phyloP scores from a whole-genome alignment of 164 flowering plant species.

The Tetrastigma voinierianum region DNA sequence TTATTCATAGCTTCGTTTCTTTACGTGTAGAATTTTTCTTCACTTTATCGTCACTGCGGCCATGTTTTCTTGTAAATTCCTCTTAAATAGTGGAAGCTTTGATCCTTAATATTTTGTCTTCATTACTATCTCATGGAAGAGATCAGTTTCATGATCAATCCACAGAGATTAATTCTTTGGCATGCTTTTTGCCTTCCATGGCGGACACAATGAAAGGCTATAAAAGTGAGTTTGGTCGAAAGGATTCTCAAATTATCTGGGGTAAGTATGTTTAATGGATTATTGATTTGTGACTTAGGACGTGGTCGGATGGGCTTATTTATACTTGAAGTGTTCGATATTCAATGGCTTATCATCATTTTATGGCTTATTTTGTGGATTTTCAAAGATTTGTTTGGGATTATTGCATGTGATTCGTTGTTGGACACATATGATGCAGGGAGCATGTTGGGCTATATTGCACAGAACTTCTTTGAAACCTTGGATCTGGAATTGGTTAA shows the following conservation, averaged over 20 bases:
- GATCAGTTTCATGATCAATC: conserved; percentile 95
- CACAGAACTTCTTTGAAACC: background rate
- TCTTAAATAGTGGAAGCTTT: background rate
- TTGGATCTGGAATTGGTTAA: background rate
- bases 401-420: too few relatives aligned
- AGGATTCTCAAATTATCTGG: conserved; percentile 81
- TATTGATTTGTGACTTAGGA: background rate
- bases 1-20: background rate
- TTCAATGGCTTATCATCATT: too few relatives aligned
- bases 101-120: background rate
- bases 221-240: conserved; percentile 87
- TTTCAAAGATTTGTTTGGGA: too few relatives aligned
- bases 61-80: background rate
- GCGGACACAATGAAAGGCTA: conserved; percentile 87
- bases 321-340: too few relatives aligned
- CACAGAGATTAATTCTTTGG: conserved; percentile 84
- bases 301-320: too few relatives aligned
- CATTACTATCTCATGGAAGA: conserved; percentile 56
- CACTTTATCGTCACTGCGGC: background rate
- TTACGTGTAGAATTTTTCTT: too few relatives aligned
- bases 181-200: conserved; percentile 86
- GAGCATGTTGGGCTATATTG: background rate
- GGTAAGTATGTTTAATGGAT: conserved; percentile 45
- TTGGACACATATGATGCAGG: too few relatives aligned
- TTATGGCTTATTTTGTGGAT: too few relatives aligned